phyloP scores from a whole-genome alignment of 306 rosid species.

The Trichosanthes truncata region DNA sequence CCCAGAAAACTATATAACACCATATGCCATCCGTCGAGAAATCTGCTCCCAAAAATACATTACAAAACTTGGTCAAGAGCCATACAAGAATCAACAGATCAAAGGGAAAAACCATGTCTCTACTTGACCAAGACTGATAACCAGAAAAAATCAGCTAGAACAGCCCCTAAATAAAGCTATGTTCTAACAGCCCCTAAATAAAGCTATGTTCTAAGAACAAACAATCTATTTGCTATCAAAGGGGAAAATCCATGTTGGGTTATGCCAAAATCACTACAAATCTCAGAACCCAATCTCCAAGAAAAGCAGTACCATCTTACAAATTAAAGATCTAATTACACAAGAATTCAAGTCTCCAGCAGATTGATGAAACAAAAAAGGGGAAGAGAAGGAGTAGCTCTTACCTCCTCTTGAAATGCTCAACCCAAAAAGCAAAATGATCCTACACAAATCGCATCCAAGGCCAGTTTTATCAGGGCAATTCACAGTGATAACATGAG shows the following conservation, averaged over 20 bases:
- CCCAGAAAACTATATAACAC: slow-evolving; percentile 54
- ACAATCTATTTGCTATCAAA: neutral
- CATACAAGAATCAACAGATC: neutral
- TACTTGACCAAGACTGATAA: neutral
- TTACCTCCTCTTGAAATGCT: slow-evolving; percentile 49
- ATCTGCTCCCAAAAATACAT: slow-evolving; percentile 20
- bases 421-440: slow-evolving; percentile 41
- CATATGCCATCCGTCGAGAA: slow-evolving; percentile 47
- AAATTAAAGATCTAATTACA: neutral
- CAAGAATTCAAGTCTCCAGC: neutral
- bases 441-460: slow-evolving; percentile 47
- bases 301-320: neutral
- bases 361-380: neutral
- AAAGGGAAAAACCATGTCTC: neutral
- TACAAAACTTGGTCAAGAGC: neutral
- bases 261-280: neutral
- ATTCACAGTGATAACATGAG: slow-evolving; percentile 42
- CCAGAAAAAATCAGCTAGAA: neutral
- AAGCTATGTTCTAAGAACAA: neutral
- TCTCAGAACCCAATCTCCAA: neutral
- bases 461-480: slow-evolving; percentile 53
- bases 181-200: no score
- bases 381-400: neutral
- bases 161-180: neutral
- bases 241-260: neutral